A percentile compares a stretch with the other conserved stretches of the same genome.
These are phyloP conservation scores for Linnemannia zychae DNA, from an alignment of 192 early-diverging fungal genomes.

Conservation along the genomic window DNA sequence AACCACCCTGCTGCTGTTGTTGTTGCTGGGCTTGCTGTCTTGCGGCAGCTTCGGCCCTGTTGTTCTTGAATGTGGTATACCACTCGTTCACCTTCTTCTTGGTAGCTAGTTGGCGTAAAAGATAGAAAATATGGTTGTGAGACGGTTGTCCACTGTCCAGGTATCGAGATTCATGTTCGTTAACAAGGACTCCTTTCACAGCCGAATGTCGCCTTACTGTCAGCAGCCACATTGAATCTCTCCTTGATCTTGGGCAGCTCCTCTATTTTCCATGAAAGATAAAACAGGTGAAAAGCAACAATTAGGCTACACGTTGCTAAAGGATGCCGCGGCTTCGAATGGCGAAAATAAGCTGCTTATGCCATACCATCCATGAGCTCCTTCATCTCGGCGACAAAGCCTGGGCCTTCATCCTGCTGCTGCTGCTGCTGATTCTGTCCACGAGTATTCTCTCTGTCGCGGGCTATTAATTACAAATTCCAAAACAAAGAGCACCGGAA, in stretches of 20 bases:
- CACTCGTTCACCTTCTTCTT: constrained; percentile 71
- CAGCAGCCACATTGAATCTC: constrained; percentile 65
- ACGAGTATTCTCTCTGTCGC: constrained; percentile 32
- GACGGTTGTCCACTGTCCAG: background rate
- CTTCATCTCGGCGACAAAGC: constrained; percentile 51
- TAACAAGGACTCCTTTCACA: background rate
- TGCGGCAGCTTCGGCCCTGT: constrained; percentile 39
- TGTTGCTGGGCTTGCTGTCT: constrained; percentile 12
- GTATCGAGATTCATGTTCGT: background rate
- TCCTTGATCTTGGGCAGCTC: constrained; percentile 72
- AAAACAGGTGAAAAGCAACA: background rate
- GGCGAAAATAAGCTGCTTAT: background rate
- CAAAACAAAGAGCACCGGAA: constrained; percentile 1
- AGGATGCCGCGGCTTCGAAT: background rate
- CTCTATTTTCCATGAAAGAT: constrained; percentile 35
- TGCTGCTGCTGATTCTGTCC: constrained; percentile 55
- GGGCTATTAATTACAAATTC: constrained; percentile 26
- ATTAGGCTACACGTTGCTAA: background rate
- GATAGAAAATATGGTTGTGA: background rate
- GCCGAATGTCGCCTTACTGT: constrained; percentile 55
- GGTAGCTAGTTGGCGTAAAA: constrained; percentile 55
- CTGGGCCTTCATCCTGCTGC: constrained; percentile 51
- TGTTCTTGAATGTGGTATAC: constrained; percentile 66
- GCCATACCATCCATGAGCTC: constrained; percentile 57
- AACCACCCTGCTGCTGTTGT: background rate